A percentile compares a stretch with the other conserved stretches of the same genome.
Evolutionary conservation across 2,329 filamentous ascomycete species (phyloP).

Genomic region (Colletotrichum salicis): DNA sequence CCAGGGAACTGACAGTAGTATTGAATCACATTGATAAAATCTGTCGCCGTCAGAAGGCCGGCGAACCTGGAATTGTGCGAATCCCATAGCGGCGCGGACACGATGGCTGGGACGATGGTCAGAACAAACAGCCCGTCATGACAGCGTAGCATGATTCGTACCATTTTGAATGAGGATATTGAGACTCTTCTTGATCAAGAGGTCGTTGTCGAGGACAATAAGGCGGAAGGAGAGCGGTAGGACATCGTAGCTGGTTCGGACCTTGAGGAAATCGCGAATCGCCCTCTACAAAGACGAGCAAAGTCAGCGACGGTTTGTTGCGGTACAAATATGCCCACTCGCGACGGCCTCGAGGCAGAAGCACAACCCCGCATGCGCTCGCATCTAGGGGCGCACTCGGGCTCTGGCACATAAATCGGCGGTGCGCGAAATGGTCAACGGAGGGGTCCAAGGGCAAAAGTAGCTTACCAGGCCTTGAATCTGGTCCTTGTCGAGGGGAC

Average conservation of each 20-base stretch:
- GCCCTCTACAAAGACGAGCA: constrained; percentile 69
- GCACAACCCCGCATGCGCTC: constrained; percentile 31
- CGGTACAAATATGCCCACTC: constrained; percentile 11
- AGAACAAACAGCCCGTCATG: constrained; percentile 31
- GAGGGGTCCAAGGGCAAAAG: constrained; percentile 5
- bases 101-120: constrained; percentile 74
- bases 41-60: constrained; percentile 91
- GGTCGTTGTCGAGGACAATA: constrained; percentile 92
- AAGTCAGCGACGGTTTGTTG: constrained; percentile 25
- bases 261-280: constrained; percentile 94
- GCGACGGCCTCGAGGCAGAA: constrained; percentile 18
- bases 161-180: constrained; percentile 96
- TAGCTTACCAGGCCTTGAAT: constrained; percentile 78
- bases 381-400: constrained; percentile 8
- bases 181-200: constrained; percentile 96
- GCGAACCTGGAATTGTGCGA: constrained; percentile 93
- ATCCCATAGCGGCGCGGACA: constrained; percentile 97
- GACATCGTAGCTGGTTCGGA: constrained; percentile 97
- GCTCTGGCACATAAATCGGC: constrained; percentile 7
- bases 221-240: constrained; percentile 95
- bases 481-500: constrained; percentile 79
- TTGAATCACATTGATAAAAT: constrained; percentile 98
- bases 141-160: constrained; percentile 50
- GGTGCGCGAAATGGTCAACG: constrained; percentile 15
- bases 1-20: constrained; percentile 99